phyloP scores from a whole-genome alignment of 2,329 filamentous ascomycete genomes.

The Calonectria pteridis region DNA sequence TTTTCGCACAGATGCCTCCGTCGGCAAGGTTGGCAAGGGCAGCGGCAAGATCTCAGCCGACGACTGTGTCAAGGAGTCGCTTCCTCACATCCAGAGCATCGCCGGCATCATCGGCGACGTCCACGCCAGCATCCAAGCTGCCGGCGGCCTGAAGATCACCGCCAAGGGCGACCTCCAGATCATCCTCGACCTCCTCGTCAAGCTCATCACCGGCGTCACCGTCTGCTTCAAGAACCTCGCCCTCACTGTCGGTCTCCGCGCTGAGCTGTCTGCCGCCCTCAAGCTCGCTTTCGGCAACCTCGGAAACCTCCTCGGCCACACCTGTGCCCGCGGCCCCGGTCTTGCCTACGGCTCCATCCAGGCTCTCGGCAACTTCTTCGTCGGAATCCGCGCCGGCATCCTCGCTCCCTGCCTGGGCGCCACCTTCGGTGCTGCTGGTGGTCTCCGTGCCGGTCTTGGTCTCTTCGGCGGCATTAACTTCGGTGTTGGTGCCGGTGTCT shows the following conservation, averaged over 20 bases:
- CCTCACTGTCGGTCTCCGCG: not conserved
- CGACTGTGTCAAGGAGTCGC: not conserved
- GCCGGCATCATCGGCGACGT: not conserved
- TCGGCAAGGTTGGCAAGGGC: not conserved
- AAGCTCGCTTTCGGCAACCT: not conserved
- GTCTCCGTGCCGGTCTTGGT: not conserved
- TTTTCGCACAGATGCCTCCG: not conserved
- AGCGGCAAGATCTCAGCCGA: not conserved
- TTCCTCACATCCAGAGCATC: not conserved
- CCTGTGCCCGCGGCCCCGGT: not conserved
- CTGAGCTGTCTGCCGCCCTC: not conserved
- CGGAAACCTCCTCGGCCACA: not conserved
- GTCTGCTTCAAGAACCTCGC: not conserved
- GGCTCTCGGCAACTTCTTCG: not conserved
- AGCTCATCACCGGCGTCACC: not conserved
- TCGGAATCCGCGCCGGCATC: not conserved
- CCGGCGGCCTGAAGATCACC: not conserved
- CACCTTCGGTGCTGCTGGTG: not conserved
- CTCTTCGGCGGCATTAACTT: not conserved
- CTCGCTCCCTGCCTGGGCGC: not conserved
- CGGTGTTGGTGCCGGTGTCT: not conserved
- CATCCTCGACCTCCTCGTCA: not conserved
- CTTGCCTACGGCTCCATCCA: not conserved
- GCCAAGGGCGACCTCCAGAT: not conserved
- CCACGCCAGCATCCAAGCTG: not conserved